phyloP scores from a whole-genome alignment of 306 rosid genomes.

The Quercus ilex region DNA sequence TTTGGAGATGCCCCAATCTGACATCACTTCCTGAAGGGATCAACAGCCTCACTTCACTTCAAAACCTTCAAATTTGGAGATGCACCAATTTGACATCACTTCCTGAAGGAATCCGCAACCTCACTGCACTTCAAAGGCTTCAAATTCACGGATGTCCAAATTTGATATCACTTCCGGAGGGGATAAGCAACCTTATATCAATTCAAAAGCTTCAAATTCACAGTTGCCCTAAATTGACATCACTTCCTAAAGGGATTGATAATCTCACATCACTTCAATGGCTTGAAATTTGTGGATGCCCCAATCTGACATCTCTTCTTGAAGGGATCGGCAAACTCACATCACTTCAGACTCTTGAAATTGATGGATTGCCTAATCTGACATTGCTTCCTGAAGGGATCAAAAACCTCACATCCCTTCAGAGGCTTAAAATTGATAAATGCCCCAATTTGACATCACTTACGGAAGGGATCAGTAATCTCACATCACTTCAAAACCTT shows the following conservation, averaged over 20 bases:
- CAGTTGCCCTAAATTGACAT: no score
- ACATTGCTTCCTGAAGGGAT: background rate
- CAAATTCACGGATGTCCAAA: no score
- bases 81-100: background rate
- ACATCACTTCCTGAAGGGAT: no score
- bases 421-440: background rate
- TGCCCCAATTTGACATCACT: background rate
- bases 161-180: no score
- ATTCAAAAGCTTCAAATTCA: no score
- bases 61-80: background rate
- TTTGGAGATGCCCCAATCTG: background rate
- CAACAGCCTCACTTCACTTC: no score
- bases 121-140: background rate
- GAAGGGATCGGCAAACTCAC: no score
- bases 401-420: background rate
- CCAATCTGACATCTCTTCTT: no score
- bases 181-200: no score
- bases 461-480: background rate
- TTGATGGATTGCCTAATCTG: background rate
- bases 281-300: no score
- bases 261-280: no score
- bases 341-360: background rate
- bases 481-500: background rate
- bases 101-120: background rate
- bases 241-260: no score